These are phyloP conservation scores for Angomonas deanei DNA, from an alignment of 208 protist genomes.

Conservation along the genomic window DNA sequence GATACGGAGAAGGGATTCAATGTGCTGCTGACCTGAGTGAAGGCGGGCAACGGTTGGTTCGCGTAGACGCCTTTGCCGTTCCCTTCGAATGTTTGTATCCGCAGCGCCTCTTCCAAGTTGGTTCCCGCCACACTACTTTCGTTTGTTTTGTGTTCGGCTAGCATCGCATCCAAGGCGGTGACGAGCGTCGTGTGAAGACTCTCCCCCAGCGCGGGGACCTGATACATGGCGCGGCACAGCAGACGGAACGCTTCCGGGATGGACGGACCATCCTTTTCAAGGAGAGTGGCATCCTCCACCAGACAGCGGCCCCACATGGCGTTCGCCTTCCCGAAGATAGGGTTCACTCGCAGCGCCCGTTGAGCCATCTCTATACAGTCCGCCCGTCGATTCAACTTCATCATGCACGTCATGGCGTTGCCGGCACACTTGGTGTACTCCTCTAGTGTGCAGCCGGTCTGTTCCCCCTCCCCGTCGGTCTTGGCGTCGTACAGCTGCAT, in stretches of 20 bases:
- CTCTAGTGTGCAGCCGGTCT: constrained; percentile 27
- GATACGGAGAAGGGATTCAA: constrained; percentile 59
- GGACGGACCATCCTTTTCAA: constrained; percentile 3
- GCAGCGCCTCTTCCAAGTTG: no score
- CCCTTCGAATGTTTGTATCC: no score
- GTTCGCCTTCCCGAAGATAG: constrained; percentile 78
- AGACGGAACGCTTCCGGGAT: constrained; percentile 26
- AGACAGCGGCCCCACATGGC: constrained; percentile 67
- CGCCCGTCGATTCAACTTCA: constrained; percentile 38
- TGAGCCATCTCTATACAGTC: constrained; percentile 36
- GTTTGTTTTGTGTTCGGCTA: constrained; percentile 6
- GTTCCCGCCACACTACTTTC: no score
- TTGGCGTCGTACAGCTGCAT: constrained; percentile 35
- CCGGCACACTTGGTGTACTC: constrained; percentile 79
- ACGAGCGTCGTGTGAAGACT: constrained; percentile 16
- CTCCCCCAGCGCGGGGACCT: constrained; percentile 51
- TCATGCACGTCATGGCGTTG: constrained; percentile 79
- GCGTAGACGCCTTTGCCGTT: constrained; percentile 53
- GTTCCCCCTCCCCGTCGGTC: neutral
- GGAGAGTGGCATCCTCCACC: constrained; percentile 16
- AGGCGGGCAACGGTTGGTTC: constrained; percentile 22
- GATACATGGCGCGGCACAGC: constrained; percentile 70
- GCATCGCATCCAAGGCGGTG: constrained; percentile 18
- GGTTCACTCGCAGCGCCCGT: constrained; percentile 46
- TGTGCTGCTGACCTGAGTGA: constrained; percentile 30